Evolutionary conservation across 148 eudicot species (phyloP).

Genomic region (Rhododendron vialii): DNA sequence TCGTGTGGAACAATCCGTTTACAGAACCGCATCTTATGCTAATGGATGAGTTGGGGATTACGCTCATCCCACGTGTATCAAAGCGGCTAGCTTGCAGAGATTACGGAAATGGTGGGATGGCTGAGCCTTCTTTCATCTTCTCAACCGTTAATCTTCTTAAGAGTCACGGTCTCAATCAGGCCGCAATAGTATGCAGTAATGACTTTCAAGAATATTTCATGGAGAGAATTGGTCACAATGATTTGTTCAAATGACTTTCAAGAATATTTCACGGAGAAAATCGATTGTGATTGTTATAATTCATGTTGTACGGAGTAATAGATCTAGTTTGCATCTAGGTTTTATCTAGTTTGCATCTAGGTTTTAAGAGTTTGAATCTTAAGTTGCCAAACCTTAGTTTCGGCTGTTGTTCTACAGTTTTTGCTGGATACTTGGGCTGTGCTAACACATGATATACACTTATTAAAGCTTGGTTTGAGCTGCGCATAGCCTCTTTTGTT

Average conservation of each 20-base stretch:
- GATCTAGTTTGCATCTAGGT: neutral
- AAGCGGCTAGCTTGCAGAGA: slow-evolving; percentile 94
- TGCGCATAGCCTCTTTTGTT: neutral
- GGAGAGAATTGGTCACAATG: neutral
- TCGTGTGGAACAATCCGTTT: slow-evolving; percentile 88
- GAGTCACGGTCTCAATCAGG: slow-evolving; percentile 26
- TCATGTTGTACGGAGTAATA: neutral
- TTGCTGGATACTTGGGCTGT: too few relatives aligned
- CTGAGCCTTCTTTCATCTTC: slow-evolving; percentile 79
- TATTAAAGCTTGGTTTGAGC: too few relatives aligned
- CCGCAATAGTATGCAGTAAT: neutral
- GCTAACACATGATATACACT: too few relatives aligned
- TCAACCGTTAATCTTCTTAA: slow-evolving; percentile 70
- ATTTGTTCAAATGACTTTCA: neutral
- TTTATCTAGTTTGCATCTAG: neutral
- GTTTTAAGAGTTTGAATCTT: too few relatives aligned
- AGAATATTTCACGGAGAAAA: too few relatives aligned
- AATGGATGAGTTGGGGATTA: slow-evolving; percentile 72
- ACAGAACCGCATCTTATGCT: slow-evolving; percentile 74
- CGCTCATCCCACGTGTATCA: slow-evolving; percentile 71
- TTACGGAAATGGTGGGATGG: slow-evolving; percentile 90
- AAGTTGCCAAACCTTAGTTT: too few relatives aligned
- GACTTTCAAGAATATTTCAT: neutral
- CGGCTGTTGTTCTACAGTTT: too few relatives aligned
- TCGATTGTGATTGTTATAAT: neutral